phyloP scores from a whole-genome alignment of 306 rosid species.

The Calophaca sinica region DNA sequence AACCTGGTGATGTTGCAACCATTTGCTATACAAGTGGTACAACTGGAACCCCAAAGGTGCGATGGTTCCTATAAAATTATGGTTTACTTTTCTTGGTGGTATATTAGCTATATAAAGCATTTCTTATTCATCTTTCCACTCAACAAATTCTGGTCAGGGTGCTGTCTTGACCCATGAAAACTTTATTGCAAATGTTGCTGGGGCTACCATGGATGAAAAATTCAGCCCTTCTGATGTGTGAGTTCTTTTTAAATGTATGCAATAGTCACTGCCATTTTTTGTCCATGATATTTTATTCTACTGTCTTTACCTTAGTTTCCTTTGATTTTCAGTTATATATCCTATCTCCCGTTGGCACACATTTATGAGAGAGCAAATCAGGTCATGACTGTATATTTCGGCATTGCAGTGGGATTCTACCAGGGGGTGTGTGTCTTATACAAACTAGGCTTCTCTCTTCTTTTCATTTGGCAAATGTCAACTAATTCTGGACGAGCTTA shows the following conservation, averaged over 20 bases:
- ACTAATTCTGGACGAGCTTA: constrained; percentile 20
- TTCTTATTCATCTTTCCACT: constrained; percentile 40
- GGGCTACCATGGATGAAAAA: constrained; percentile 57
- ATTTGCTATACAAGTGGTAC: constrained; percentile 99
- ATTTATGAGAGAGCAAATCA: constrained; percentile 96
- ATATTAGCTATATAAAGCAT: constrained; percentile 34
- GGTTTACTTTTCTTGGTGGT: constrained; percentile 44
- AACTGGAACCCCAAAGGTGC: constrained; percentile 98
- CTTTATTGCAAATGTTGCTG: constrained; percentile 91
- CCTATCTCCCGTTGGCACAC: constrained; percentile 98
- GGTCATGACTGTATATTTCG: constrained; percentile 66
- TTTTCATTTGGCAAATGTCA: constrained; percentile 28
- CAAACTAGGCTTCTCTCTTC: constrained; percentile 39
- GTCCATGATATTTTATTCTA: constrained; percentile 30
- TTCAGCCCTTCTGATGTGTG: constrained; percentile 86
- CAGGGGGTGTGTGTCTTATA: constrained; percentile 86
- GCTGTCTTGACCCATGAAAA: constrained; percentile 88
- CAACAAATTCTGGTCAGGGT: constrained; percentile 68
- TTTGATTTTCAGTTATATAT: constrained; percentile 76
- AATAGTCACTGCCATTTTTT: constrained; percentile 17
- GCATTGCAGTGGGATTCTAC: constrained; percentile 94
- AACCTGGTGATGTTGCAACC: constrained; percentile 85
- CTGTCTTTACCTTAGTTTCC: constrained; percentile 46
- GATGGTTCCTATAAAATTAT: constrained; percentile 23
- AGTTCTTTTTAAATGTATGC: constrained; percentile 50